Evolutionary conservation across 306 rosid species (phyloP).

Genomic region (Parietaria judaica): DNA sequence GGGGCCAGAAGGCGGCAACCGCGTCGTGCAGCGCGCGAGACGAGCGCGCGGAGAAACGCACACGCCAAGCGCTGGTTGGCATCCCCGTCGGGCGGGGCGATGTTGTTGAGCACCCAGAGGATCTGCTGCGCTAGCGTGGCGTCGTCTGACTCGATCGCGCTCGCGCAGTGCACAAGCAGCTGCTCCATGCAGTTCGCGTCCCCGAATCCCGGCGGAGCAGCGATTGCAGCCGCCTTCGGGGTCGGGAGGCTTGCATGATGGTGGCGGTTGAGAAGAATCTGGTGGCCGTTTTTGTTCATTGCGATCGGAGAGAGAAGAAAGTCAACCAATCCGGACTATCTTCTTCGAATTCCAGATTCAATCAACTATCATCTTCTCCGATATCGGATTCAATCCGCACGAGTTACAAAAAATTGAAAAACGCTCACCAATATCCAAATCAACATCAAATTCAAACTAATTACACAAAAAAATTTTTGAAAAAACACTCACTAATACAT

Average conservation of each 20-base stretch:
- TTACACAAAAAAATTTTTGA: no score
- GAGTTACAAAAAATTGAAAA: no score
- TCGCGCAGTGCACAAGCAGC: constrained; percentile 76
- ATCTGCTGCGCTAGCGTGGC: constrained; percentile 81
- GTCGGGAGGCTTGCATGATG: constrained; percentile 45
- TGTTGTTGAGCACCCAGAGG: constrained; percentile 91
- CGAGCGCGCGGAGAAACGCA: constrained; percentile 73
- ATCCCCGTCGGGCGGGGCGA: constrained; percentile 81
- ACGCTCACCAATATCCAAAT: no score
- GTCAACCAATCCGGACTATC: no score
- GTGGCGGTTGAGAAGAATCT: constrained; percentile 15
- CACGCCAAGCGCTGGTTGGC: constrained; percentile 74
- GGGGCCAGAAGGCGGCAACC: constrained; percentile 60
- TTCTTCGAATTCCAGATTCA: no score
- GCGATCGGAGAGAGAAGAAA: constrained; percentile 15
- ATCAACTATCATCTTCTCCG: no score
- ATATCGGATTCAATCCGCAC: no score
- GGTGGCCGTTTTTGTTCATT: constrained; percentile 66
- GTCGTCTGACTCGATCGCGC: constrained; percentile 77
- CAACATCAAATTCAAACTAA: no score
- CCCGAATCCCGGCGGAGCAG: constrained; percentile 30
- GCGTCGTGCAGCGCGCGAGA: constrained; percentile 51
- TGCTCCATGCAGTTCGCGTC: constrained; percentile 92
- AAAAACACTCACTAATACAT: no score
- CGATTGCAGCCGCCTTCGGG: constrained; percentile 31